Conservation (phyloP, 2,329 filamentous ascomycete species). For the Lecanicillium sp. region DNA sequence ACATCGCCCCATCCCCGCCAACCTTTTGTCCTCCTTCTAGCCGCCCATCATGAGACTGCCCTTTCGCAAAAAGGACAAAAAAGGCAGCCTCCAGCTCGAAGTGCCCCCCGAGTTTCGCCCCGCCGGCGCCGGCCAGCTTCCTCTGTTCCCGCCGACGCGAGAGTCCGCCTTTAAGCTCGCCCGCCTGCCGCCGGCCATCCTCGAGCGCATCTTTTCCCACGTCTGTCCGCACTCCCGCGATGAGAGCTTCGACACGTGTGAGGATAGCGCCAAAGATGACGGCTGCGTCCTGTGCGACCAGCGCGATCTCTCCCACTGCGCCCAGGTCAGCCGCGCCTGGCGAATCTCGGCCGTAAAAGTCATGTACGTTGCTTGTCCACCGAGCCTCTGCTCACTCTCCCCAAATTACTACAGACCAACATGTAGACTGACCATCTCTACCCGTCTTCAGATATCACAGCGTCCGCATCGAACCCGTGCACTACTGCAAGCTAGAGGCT, state of each 20-base stretch:
- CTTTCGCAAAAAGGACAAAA: constrained; percentile 31
- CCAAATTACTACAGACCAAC: not conserved
- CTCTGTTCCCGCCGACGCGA: constrained; percentile 28
- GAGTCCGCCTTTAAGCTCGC: constrained; percentile 36
- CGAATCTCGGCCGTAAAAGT: constrained; percentile 39
- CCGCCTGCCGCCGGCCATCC: constrained; percentile 57
- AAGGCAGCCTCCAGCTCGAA: constrained; percentile 20
- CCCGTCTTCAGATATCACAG: constrained; percentile 62
- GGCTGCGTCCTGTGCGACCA: constrained; percentile 91
- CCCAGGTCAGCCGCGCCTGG: constrained; percentile 69
- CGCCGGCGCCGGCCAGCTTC: constrained; percentile 15
- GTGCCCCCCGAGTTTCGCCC: constrained; percentile 23
- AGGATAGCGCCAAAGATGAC: constrained; percentile 69
- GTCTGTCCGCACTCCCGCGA: constrained; percentile 80
- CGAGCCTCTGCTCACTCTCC: not conserved
- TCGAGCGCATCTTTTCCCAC: constrained; percentile 69
- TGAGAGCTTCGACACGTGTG: constrained; percentile 71
- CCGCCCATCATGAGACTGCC: constrained; percentile 25
- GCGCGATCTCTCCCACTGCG: constrained; percentile 77
- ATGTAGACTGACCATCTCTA: no score
- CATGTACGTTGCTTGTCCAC: constrained; percentile 46
- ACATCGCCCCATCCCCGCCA: not conserved
- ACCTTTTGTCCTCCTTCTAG: not conserved
- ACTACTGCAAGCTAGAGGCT: constrained; percentile 87
- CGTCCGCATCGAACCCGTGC: constrained; percentile 86